Percentiles rank a stretch among this genome's conserved stretches.
Conservation (phyloP, 768 basidiomycete species). For the Mrakia gelida region DNA sequence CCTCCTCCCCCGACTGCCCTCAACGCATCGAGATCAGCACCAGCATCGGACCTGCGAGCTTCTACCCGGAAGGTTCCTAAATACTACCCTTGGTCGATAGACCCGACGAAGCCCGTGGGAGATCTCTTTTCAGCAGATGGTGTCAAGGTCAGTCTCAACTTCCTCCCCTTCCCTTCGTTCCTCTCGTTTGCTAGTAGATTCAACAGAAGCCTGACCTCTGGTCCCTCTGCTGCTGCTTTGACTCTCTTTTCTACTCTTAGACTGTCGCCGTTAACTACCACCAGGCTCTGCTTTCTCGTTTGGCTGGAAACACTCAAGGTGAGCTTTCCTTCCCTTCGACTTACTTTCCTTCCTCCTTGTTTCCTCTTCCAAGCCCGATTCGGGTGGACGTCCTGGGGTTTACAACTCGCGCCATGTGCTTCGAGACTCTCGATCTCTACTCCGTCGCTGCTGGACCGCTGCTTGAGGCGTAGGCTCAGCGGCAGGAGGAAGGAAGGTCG, state of each 20-base stretch:
- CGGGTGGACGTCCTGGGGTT: too few species aligned
- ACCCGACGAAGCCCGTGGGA: not conserved
- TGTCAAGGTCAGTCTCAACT: not conserved
- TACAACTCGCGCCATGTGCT: too few species aligned
- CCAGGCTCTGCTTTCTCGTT: not conserved
- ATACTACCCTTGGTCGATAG: constrained; percentile 9
- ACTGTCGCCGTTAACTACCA: not conserved
- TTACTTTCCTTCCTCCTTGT: not conserved
- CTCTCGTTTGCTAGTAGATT: not conserved
- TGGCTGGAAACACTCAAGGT: not conserved
- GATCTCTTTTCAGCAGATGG: constrained; percentile 4
- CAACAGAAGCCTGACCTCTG: not conserved
- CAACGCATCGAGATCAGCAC: not conserved
- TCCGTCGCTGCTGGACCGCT: too few species aligned
- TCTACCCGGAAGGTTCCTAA: not conserved
- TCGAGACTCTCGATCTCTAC: too few species aligned
- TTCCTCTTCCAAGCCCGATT: not conserved
- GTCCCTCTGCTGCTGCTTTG: not conserved
- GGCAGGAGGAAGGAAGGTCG: too few species aligned
- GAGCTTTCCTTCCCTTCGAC: not conserved
- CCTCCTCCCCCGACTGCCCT: not conserved
- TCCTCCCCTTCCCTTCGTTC: not conserved
- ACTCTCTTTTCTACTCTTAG: not conserved
- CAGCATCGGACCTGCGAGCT: not conserved
- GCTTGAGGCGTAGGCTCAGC: too few species aligned